These are phyloP conservation scores for Apophysomyces elegans DNA, from an alignment of 371 early-diverging fungal genomes.

Conservation along the genomic window DNA sequence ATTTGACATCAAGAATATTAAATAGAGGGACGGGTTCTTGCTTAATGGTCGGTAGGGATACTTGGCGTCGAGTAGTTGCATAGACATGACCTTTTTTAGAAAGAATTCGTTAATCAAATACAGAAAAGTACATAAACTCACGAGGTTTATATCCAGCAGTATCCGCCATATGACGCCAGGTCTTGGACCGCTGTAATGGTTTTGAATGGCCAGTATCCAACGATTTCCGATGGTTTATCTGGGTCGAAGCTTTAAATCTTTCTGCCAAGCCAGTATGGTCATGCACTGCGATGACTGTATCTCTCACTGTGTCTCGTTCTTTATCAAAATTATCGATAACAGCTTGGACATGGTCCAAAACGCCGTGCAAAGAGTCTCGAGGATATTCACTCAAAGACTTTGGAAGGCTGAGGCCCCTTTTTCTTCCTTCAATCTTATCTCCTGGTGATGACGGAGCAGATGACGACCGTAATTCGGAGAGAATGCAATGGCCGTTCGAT, in stretches of 20 bases:
- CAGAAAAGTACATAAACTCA: background rate
- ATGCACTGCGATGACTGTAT: slow-evolving; percentile 60
- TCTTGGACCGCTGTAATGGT: slow-evolving; percentile 11
- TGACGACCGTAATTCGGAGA: background rate
- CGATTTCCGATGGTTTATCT: background rate
- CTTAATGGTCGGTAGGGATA: slow-evolving; percentile 2
- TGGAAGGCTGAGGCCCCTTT: slow-evolving; percentile 3
- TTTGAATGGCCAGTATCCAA: background rate
- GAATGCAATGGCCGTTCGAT: slow-evolving; percentile 8
- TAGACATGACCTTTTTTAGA: background rate
- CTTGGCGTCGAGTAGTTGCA: slow-evolving; percentile 1
- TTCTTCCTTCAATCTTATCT: background rate
- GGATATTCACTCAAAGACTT: slow-evolving; percentile 10
- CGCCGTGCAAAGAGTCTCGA: slow-evolving; percentile 28
- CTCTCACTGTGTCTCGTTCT: slow-evolving; percentile 50
- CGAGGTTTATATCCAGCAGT: background rate
- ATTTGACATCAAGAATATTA: slow-evolving; percentile 45
- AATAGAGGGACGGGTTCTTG: slow-evolving; percentile 17
- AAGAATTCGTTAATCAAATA: no score
- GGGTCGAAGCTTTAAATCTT: slow-evolving; percentile 18
- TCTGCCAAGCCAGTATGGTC: slow-evolving; percentile 54
- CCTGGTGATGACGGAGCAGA: background rate
- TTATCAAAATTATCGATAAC: slow-evolving; percentile 56
- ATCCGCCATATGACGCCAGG: slow-evolving; percentile 15
- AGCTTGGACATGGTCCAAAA: slow-evolving; percentile 50